Evolutionary conservation across 2,329 filamentous ascomycete species (phyloP), one percentile per base, ranked within the genome.

Genomic region (Phialophora macrospora): DNA sequence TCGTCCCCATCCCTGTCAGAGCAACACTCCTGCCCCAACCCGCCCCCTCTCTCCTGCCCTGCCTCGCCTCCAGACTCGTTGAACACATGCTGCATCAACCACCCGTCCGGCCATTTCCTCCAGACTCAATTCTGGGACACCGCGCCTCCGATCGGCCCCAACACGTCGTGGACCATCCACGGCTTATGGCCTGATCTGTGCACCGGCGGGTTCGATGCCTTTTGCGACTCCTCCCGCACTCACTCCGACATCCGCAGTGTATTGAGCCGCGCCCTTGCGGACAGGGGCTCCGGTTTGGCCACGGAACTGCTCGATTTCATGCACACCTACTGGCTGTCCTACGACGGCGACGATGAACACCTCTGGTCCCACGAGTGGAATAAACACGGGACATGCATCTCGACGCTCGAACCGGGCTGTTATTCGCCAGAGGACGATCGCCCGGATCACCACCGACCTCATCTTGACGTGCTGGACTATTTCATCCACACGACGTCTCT

Each of bases 71-170:
- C 55, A 24, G 62, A 67, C 32, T 64, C 55, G 8, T 12, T 71
- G 58, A 82, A 92, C 73, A 84, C 87, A 6, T 93, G 90, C 80
- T 93, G 90, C 78, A 90, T 92, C 80, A 90, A 90, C 73, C 82
- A 85, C 24, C 90, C 90, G 0, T 87, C 89, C 3, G 90, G 90
- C 7, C 85, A 90, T 68, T 78, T 93, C 52, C 82, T 92, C 4
- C 85, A 87, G 76, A 92, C 90, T 1, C 90, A 93, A 72, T 92
- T 93, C 78, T 93, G 90, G 90, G 90, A 93, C 73, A 84, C 86
- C 0, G 75, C 84, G 64, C 89, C 89, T 1, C 79, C 83, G 1
- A 84, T 86, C 3, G 89, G 90, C 0, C 89, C 90, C 1, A 77
- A 77, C 57, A 84, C 91, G 73, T 88, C 86, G 5, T 93, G 90